A percentile compares a stretch with the other conserved stretches of the same genome.
phyloP scores from a whole-genome alignment of 164 flowering plant species.

The Macadamia tetraphylla region DNA sequence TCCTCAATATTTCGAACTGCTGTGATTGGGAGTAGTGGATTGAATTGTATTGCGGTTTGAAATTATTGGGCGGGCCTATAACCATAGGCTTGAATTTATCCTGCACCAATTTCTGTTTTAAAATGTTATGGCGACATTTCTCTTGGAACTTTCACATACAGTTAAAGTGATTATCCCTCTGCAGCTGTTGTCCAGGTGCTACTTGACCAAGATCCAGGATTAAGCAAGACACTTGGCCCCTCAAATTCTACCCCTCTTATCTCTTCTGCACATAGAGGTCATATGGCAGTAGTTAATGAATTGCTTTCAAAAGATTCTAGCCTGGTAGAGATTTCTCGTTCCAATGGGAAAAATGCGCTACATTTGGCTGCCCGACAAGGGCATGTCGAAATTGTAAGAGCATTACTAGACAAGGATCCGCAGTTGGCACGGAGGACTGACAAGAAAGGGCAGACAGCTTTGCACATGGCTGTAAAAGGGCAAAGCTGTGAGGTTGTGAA shows the following conservation, averaged over 20 bases:
- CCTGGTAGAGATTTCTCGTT: constrained; percentile 54
- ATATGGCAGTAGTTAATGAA: constrained; percentile 58
- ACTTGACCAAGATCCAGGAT: constrained; percentile 51
- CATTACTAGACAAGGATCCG: constrained; percentile 64
- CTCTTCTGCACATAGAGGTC: constrained; percentile 77
- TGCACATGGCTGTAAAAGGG: constrained; percentile 93
- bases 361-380: constrained; percentile 77
- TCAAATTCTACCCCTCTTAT: constrained; percentile 77
- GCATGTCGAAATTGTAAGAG: constrained; percentile 65
- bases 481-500: constrained; percentile 59
- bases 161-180: constrained; percentile 17
- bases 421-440: constrained; percentile 73
- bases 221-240: constrained; percentile 56
- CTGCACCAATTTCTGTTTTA: neutral
- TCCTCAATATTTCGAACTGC: too few species aligned
- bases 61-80: too few species aligned
- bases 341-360: constrained; percentile 81
- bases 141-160: neutral
- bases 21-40: too few species aligned
- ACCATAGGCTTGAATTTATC: too few species aligned
- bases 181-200: constrained; percentile 74
- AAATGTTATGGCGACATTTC: neutral
- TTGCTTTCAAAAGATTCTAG: constrained; percentile 51
- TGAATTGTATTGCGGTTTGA: too few species aligned
- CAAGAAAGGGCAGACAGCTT: constrained; percentile 84